phyloP scores from a whole-genome alignment of 306 rosid species.

The Rubus parviflorus region DNA sequence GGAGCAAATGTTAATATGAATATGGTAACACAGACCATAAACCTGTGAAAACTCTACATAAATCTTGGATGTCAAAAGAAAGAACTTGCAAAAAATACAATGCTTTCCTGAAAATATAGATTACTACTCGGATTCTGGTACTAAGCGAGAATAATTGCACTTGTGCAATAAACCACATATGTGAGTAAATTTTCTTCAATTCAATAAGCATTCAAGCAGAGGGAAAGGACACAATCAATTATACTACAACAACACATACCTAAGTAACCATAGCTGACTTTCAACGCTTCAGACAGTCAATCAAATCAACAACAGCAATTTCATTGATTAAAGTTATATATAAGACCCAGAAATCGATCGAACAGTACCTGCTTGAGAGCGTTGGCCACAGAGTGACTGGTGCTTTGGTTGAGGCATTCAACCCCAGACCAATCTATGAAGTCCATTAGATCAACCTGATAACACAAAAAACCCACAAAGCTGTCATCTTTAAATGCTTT shows the following conservation, averaged over 20 bases:
- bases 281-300: not conserved
- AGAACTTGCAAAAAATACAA: not conserved
- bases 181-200: not conserved
- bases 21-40: not conserved
- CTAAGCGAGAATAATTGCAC: not conserved
- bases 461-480: constrained; percentile 22
- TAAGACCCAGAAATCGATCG: not conserved
- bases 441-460: constrained; percentile 90
- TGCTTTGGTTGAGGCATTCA: constrained; percentile 91
- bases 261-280: not conserved
- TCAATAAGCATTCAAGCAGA: not conserved
- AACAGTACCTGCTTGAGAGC: constrained; percentile 73
- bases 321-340: not conserved
- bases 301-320: not conserved
- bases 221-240: not conserved
- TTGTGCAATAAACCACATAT: not conserved
- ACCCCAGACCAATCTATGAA: constrained; percentile 89
- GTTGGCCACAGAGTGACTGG: constrained; percentile 66
- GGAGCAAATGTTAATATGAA: not conserved
- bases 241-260: not conserved
- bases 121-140: not conserved
- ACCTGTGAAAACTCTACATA: not conserved
- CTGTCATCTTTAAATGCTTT: not conserved
- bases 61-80: not conserved
- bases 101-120: not conserved